Percentiles rank a stretch among this genome's conserved stretches.
These are phyloP conservation scores for Eucalyptus microcorys DNA, from an alignment of 345 rosid species.

Conservation along the genomic window DNA sequence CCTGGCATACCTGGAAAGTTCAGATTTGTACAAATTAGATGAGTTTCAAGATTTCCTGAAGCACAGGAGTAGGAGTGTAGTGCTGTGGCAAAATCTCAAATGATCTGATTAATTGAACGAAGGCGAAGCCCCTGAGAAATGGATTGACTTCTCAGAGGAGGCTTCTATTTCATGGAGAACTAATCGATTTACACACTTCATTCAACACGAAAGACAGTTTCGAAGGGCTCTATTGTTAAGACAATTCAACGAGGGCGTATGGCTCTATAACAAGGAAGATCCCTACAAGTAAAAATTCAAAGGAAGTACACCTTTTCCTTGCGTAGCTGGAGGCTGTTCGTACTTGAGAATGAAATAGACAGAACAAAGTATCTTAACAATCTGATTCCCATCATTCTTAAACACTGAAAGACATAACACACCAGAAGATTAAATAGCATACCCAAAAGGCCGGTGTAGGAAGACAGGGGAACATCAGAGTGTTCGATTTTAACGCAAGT, in stretches of 20 bases:
- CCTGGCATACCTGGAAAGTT: not conserved
- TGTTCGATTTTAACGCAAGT: not conserved
- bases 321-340: not conserved
- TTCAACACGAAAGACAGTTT: not conserved
- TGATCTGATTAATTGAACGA: not conserved
- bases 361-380: not conserved
- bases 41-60: not conserved
- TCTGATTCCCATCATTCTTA: not conserved
- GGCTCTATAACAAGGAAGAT: not conserved
- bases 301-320: not conserved
- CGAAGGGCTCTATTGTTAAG: not conserved
- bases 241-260: not conserved
- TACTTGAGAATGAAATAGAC: not conserved
- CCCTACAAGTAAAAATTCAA: not conserved
- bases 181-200: not conserved
- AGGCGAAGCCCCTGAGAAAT: not conserved
- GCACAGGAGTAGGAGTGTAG: not conserved
- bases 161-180: not conserved
- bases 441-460: slow-evolving; percentile 7
- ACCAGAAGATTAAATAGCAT: not conserved
- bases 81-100: not conserved
- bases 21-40: not conserved
- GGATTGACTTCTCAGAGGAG: not conserved
- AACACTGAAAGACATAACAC: not conserved
- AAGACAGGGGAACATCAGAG: slow-evolving; percentile 8